Conservation (phyloP, 371 early-diverging fungal genomes). For the Mortierella sp. region DNA sequence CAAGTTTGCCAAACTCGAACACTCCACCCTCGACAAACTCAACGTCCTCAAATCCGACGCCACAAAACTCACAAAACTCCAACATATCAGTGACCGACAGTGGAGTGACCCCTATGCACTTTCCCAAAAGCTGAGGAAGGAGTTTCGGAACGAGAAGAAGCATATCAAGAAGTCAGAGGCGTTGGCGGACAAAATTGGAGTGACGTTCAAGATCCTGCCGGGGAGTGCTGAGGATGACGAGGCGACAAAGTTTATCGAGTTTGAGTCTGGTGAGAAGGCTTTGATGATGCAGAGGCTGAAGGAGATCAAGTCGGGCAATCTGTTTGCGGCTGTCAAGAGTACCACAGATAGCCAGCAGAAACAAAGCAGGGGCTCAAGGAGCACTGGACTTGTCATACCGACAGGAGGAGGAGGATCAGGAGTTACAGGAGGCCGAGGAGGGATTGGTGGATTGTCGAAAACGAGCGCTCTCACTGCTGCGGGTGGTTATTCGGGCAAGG, state of each 20-base stretch:
- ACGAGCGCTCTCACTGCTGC: background rate
- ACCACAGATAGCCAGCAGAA: background rate
- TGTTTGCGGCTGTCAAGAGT: constrained; percentile 18
- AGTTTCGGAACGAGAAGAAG: constrained; percentile 69
- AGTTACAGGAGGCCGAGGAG: background rate
- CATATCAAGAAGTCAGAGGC: constrained; percentile 31
- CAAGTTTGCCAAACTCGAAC: constrained; percentile 81
- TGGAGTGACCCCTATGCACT: constrained; percentile 86
- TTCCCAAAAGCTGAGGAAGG: constrained; percentile 79
- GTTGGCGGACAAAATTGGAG: constrained; percentile 40
- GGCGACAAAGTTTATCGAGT: constrained; percentile 24
- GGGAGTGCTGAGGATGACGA: constrained; percentile 39
- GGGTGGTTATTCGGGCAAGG: constrained; percentile 3
- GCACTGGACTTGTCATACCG: background rate
- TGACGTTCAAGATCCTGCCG: constrained; percentile 40
- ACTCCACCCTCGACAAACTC: constrained; percentile 67
- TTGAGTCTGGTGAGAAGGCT: constrained; percentile 28
- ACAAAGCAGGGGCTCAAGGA: background rate
- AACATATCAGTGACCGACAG: constrained; percentile 67
- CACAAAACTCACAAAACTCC: constrained; percentile 73
- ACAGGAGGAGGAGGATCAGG: background rate
- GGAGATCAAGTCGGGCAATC: constrained; percentile 33
- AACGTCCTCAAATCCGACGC: constrained; percentile 62
- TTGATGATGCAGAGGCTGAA: constrained; percentile 24
- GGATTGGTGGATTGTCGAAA: background rate